Conservation (phyloP, 2,329 filamentous ascomycete species). For the Fusarium succisae region DNA sequence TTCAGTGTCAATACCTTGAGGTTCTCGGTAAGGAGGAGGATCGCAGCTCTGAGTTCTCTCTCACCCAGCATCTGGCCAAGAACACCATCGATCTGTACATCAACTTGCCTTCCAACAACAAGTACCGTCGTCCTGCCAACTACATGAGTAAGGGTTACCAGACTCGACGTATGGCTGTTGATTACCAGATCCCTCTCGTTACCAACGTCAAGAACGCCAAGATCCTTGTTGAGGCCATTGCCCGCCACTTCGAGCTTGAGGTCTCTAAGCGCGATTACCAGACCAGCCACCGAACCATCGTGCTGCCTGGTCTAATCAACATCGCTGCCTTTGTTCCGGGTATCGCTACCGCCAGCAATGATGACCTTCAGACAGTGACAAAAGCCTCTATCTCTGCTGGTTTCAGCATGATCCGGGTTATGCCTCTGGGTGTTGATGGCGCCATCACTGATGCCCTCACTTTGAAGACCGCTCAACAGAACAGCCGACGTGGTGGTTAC, state of each 20-base stretch:
- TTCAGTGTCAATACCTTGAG: conserved; percentile 93
- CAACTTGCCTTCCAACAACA: conserved; percentile 98
- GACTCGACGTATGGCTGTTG: conserved; percentile 96
- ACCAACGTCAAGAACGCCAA: conserved; percentile 99
- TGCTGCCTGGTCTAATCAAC: conserved; percentile 80
- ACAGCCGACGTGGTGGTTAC: conserved; percentile 71
- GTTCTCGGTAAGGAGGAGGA: conserved; percentile 82
- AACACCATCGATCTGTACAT: conserved; percentile 99
- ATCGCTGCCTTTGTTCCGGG: conserved; percentile 83
- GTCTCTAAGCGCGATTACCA: conserved; percentile 89
- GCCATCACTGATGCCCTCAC: conserved; percentile 77
- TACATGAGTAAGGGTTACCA: conserved; percentile 99
- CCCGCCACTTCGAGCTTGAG: conserved; percentile 85
- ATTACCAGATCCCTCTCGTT: conserved; percentile 94
- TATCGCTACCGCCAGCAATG: conserved; percentile 69
- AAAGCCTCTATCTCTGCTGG: conserved; percentile 78
- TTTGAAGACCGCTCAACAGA: conserved; percentile 77
- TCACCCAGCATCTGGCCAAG: conserved; percentile 95
- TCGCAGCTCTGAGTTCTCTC: conserved; percentile 94
- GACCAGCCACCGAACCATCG: conserved; percentile 82
- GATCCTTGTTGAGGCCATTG: conserved; percentile 92
- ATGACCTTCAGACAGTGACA: conserved; percentile 75
- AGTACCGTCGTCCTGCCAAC: conserved; percentile 94
- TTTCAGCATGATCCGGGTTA: conserved; percentile 82
- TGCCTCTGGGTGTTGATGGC: conserved; percentile 78